Conservation (phyloP, 1,284 basidiomycete species). For the Stereum hirsutum region DNA sequence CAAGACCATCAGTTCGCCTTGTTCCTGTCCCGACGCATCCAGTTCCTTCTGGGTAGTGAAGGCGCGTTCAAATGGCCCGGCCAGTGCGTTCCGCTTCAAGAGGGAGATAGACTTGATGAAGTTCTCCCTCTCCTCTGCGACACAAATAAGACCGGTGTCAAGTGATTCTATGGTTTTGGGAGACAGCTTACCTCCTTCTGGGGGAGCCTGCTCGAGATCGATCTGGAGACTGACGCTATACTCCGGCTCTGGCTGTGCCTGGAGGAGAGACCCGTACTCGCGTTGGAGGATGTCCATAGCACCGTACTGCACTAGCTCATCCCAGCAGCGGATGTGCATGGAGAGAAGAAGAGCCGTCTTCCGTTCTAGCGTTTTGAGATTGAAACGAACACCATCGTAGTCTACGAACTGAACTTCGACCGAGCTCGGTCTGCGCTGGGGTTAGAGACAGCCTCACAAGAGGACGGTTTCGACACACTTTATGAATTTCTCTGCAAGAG, state of each 20-base stretch:
- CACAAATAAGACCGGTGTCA: background rate
- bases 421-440: constrained; percentile 61
- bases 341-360: constrained; percentile 81
- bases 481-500: constrained; percentile 81
- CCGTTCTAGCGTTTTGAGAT: constrained; percentile 79
- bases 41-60: constrained; percentile 85
- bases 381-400: constrained; percentile 96
- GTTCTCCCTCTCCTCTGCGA: constrained; percentile 65
- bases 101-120: constrained; percentile 81
- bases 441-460: constrained; percentile 7
- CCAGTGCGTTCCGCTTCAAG: constrained; percentile 90
- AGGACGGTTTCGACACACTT: constrained; percentile 51
- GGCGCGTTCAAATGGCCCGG: constrained; percentile 90
- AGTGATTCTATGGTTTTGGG: constrained; percentile 1
- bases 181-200: constrained; percentile 62
- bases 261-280: constrained; percentile 76
- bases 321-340: constrained; percentile 98
- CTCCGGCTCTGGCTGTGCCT: constrained; percentile 63
- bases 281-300: constrained; percentile 75
- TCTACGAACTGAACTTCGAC: constrained; percentile 96
- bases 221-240: constrained; percentile 87
- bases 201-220: constrained; percentile 80
- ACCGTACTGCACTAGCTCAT: constrained; percentile 84
- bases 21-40: constrained; percentile 56
- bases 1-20: constrained; percentile 85